Percentiles rank a stretch among this genome's conserved stretches.
Conservation (phyloP, 108 stramenopile species). For the Nitzschia putrida region DNA sequence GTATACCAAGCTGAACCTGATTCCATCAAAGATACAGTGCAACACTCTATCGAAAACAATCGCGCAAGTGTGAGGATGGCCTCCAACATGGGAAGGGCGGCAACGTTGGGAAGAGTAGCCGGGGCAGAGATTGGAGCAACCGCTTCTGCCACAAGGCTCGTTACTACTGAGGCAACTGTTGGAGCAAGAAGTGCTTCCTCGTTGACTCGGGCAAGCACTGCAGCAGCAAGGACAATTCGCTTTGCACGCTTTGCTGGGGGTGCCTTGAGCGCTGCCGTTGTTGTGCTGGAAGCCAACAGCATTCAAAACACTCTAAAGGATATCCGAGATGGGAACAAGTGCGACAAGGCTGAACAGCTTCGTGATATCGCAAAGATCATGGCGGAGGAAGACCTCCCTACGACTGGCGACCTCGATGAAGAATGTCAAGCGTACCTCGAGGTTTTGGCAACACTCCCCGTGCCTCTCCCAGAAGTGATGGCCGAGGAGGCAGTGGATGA, state of each 20-base stretch:
- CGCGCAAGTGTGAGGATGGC: conserved; percentile 30
- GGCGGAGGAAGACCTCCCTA: conserved; percentile 28
- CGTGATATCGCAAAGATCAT: conserved; percentile 25
- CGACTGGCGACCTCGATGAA: conserved; percentile 36
- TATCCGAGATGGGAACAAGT: conserved; percentile 45
- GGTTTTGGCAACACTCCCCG: conserved; percentile 23
- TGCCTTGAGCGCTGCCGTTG: conserved; percentile 43
- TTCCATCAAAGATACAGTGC: conserved; percentile 1
- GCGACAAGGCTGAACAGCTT: conserved; percentile 47
- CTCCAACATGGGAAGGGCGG: conserved; percentile 33
- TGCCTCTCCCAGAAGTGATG: conserved; percentile 18
- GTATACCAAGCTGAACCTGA: conserved; percentile 27
- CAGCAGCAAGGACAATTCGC: conserved; percentile 44
- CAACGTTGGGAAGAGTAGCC: conserved; percentile 34
- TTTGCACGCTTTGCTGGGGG: conserved; percentile 56
- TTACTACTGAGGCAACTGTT: conserved; percentile 3
- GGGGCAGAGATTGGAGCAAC: conserved; percentile 28
- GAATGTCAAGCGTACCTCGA: conserved; percentile 48
- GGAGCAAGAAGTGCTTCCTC: conserved; percentile 20
- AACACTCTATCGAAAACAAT: conserved; percentile 20
- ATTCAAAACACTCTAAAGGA: conserved; percentile 35
- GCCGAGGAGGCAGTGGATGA: conserved; percentile 10
- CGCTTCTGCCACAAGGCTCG: background rate
- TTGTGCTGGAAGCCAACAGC: conserved; percentile 52
- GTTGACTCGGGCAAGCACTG: conserved; percentile 37